Evolutionary conservation across 352 stramenopile genomes (phyloP).

Genomic region (Poterioochromonas sp.): DNA sequence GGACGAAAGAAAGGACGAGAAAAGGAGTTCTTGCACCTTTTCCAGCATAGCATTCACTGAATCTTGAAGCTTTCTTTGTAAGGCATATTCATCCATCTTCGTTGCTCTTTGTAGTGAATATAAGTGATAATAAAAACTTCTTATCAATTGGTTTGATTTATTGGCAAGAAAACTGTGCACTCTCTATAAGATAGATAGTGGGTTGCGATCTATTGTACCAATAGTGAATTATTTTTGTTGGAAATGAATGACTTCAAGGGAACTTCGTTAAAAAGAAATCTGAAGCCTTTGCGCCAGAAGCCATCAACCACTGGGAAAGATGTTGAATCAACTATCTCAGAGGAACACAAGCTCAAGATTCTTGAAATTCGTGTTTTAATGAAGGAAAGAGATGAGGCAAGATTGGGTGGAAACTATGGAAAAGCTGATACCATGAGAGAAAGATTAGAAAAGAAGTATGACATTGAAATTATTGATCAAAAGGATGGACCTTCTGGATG

Average conservation of each 20-base stretch:
- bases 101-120: neutral
- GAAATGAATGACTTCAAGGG: no score
- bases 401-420: neutral
- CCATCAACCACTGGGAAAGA: no score
- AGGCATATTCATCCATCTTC: neutral
- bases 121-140: no score
- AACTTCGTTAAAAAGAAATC: no score
- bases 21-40: neutral
- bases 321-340: no score
- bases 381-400: neutral
- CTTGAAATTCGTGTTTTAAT: neutral
- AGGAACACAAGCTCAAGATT: no score
- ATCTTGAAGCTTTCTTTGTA: neutral
- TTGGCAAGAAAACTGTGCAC: no score
- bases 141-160: no score
- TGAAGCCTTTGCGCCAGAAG: no score
- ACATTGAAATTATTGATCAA: conserved; percentile 20
- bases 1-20: neutral
- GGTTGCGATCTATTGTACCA: no score
- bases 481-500: conserved; percentile 21
- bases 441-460: neutral
- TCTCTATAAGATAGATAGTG: no score
- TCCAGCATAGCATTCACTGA: neutral
- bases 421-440: conserved; percentile 21
- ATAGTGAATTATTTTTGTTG: no score